Percentiles rank a stretch among this genome's conserved stretches.
Conservation (phyloP, 768 basidiomycete genomes). For the Russula sp. region DNA sequence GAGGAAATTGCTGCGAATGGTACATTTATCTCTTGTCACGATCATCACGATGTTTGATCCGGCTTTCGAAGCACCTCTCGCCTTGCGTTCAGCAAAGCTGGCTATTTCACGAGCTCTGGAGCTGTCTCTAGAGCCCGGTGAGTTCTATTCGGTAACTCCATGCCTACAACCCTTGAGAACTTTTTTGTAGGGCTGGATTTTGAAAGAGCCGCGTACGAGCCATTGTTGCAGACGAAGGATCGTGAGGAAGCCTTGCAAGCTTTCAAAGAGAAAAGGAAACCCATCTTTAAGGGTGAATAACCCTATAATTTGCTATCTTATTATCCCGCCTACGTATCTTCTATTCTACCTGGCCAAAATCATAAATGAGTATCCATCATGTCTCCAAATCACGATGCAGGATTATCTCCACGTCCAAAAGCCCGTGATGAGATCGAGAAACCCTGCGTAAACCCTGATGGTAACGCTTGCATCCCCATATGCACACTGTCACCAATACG, state of each 20-base stretch:
- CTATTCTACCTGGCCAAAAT: background rate
- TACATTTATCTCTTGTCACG: constrained; percentile 26
- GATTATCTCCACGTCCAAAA: constrained; percentile 28
- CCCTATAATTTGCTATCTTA: constrained; percentile 1
- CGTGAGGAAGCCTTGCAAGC: constrained; percentile 78
- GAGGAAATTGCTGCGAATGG: constrained; percentile 61
- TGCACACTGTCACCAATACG: constrained; percentile 46
- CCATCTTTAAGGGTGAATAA: constrained; percentile 77
- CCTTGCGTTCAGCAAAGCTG: constrained; percentile 81
- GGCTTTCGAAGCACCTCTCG: constrained; percentile 59
- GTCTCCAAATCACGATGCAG: background rate
- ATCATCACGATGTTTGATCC: background rate
- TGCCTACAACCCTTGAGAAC: background rate
- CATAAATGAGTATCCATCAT: background rate
- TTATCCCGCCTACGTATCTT: background rate
- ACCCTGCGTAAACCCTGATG: constrained; percentile 44
- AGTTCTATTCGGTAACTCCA: background rate
- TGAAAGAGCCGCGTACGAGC: constrained; percentile 79
- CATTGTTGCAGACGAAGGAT: constrained; percentile 66
- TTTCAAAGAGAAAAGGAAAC: constrained; percentile 76
- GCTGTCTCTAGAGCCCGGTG: constrained; percentile 69
- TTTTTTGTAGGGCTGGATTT: constrained; percentile 69
- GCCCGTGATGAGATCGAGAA: constrained; percentile 44
- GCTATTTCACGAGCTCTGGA: constrained; percentile 78
- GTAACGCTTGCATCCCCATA: constrained; percentile 52